Percentiles rank a stretch among this genome's conserved stretches.
Conservation (phyloP, 2,329 filamentous ascomycete species). For the Colletotrichum zoysiae region DNA sequence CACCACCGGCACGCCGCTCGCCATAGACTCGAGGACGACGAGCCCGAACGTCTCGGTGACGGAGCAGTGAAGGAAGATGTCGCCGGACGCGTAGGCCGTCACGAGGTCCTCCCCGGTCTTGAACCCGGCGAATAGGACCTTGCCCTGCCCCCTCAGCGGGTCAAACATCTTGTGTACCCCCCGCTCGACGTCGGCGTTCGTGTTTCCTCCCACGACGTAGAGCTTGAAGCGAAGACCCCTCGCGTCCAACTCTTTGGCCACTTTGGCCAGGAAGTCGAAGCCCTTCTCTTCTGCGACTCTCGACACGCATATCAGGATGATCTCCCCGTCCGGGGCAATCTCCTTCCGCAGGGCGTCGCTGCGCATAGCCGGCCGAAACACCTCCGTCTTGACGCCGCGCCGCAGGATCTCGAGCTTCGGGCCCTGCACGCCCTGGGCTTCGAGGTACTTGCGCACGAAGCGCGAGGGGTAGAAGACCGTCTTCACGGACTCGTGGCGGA, state of each 20-base stretch:
- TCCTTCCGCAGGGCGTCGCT: conserved; percentile 64
- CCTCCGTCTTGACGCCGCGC: conserved; percentile 73
- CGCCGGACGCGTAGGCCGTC: conserved; percentile 75
- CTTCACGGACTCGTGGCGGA: conserved; percentile 70
- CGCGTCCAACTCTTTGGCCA: conserved; percentile 65
- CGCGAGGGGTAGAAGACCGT: conserved; percentile 78
- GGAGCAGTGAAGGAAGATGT: conserved; percentile 79
- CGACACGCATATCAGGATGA: conserved; percentile 75
- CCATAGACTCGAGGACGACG: conserved; percentile 79
- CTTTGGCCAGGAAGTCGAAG: conserved; percentile 74
- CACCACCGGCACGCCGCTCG: conserved; percentile 76
- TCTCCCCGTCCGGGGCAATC: conserved; percentile 72
- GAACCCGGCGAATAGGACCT: conserved; percentile 76
- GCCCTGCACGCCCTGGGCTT: conserved; percentile 65
- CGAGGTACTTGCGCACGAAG: conserved; percentile 72
- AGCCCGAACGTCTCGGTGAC: conserved; percentile 80
- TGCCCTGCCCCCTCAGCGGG: conserved; percentile 59
- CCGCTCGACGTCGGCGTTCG: conserved; percentile 71
- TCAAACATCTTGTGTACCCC: conserved; percentile 72
- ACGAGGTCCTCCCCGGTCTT: conserved; percentile 71
- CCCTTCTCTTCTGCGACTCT: conserved; percentile 78
- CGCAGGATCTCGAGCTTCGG: conserved; percentile 72
- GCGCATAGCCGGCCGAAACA: conserved; percentile 69
- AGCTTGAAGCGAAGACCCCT: conserved; percentile 72
- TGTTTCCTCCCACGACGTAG: conserved; percentile 76